phyloP scores from a whole-genome alignment of 2,329 filamentous ascomycete species.

The Boeremia lycopersici region DNA sequence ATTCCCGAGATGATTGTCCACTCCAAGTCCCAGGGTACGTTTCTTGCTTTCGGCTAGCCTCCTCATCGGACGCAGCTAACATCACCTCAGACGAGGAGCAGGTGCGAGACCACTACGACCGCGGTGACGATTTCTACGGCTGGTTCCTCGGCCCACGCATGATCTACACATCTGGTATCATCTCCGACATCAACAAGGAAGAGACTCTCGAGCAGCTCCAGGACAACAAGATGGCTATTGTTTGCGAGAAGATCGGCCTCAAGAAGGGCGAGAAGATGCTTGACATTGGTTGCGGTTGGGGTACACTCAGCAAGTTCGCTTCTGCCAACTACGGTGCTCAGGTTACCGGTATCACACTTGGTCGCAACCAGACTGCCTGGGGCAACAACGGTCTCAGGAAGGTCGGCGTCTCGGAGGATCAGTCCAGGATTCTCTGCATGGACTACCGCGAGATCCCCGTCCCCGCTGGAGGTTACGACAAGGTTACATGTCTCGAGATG shows the following conservation, averaged over 20 bases:
- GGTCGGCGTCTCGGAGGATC: conserved; percentile 80
- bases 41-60: not conserved
- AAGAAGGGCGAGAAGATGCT: conserved; percentile 82
- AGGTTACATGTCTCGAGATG: conserved; percentile 98
- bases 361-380: conserved; percentile 95
- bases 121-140: conserved; percentile 96
- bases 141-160: conserved; percentile 99
- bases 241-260: conserved; percentile 93
- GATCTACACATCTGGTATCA: conserved; percentile 97
- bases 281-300: conserved; percentile 98
- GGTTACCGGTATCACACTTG: conserved; percentile 89
- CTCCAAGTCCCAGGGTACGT: conserved; percentile 80
- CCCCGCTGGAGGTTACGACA: conserved; percentile 79
- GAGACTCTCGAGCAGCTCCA: conserved; percentile 94
- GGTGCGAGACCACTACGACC: conserved; percentile 96
- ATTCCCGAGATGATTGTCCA: conserved; percentile 92
- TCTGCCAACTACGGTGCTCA: conserved; percentile 88
- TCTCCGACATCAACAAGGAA: conserved; percentile 84
- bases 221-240: conserved; percentile 94
- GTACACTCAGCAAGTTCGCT: conserved; percentile 91
- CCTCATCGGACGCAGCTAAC: conserved; percentile 32
- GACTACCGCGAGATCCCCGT: conserved; percentile 95
- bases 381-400: conserved; percentile 88
- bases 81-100: conserved; percentile 81
- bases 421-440: conserved; percentile 92